Evolutionary conservation across 768 basidiomycete species (phyloP), one percentile per base, ranked within the genome.

Genomic region (Phylloporus arenicola): DNA sequence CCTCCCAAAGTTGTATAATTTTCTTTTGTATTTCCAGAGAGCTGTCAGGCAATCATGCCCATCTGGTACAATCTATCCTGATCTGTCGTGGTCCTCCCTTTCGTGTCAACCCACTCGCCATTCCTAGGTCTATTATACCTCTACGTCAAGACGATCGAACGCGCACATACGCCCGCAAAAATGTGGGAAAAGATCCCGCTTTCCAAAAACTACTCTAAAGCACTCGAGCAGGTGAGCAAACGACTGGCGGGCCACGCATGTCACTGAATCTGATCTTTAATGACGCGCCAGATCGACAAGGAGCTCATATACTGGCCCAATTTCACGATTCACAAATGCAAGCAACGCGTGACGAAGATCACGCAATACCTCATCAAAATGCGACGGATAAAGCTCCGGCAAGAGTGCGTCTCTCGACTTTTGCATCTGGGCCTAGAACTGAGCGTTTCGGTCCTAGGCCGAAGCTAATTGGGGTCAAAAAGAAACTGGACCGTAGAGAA

Each of bases 291-390:
- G 94, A 95, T 99, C 62, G 96, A 98, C 75, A 79, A 77, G 47
- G 92, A 98, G 64, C 79, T 98, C 53, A 79, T 92, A n/a, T 92
- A 97, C 67, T 98, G 96, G 96, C 95, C 96, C 4, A 93, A 93
- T 61, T 98, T 95, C 68, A 84, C 83, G 29, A 88, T 93, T 47
- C 96, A 97, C 75, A 98, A 97, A 73, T 98, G 96, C 81, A 99
- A 99, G 76, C 96, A 99, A 72, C 83, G 96, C 40, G 79, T 97
- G 27, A 99, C 96, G 11, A 99, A 98, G 75, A 97, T 99, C 60
- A 98, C 95, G 0, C 96, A 99, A 67, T 98, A 97, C 64, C 81
- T 99, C 56, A 97, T 98, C 69, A 94, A 96, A 75, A 96, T 98
- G 94, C 81, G 95, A 52, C 83, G 89, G 38, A 70, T 95, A 54